phyloP scores from a whole-genome alignment of 1,284 basidiomycete genomes.

The Volvariella volvacea region DNA sequence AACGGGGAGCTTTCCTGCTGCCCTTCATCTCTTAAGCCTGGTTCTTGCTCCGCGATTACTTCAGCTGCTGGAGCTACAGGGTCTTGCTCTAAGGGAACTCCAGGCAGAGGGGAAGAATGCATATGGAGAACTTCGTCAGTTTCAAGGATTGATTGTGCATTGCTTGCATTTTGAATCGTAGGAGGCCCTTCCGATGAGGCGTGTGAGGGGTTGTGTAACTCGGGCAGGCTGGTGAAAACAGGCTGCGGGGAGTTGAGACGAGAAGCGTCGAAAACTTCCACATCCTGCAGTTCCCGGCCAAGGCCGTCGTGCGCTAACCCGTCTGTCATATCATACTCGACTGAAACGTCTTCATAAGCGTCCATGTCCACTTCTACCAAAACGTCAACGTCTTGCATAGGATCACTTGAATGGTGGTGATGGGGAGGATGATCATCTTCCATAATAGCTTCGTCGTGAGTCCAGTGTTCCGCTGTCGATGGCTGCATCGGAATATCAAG shows the following conservation, averaged over 20 bases:
- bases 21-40: no score
- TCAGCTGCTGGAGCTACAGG: no score
- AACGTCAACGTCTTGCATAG: slow-evolving; percentile 29
- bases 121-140: no score
- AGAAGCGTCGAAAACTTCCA: slow-evolving; percentile 57
- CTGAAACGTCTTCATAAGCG: slow-evolving; percentile 38
- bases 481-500: slow-evolving; percentile 58
- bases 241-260: slow-evolving; percentile 14
- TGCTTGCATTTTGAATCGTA: no score
- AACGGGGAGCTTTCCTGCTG: no score
- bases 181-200: not conserved
- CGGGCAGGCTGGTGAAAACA: not conserved
- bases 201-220: not conserved
- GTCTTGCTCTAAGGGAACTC: no score
- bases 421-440: slow-evolving; percentile 42
- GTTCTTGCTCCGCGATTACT: no score
- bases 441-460: slow-evolving; percentile 53
- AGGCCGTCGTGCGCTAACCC: slow-evolving; percentile 27
- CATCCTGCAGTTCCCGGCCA: slow-evolving; percentile 36
- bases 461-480: slow-evolving; percentile 47
- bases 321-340: slow-evolving; percentile 72
- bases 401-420: slow-evolving; percentile 13
- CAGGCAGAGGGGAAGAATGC: no score
- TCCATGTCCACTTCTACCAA: slow-evolving; percentile 72
- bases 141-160: no score